These are phyloP conservation scores for Phyllosticta capitalensis DNA, from an alignment of 2,329 filamentous ascomycete genomes.

Conservation along the genomic window DNA sequence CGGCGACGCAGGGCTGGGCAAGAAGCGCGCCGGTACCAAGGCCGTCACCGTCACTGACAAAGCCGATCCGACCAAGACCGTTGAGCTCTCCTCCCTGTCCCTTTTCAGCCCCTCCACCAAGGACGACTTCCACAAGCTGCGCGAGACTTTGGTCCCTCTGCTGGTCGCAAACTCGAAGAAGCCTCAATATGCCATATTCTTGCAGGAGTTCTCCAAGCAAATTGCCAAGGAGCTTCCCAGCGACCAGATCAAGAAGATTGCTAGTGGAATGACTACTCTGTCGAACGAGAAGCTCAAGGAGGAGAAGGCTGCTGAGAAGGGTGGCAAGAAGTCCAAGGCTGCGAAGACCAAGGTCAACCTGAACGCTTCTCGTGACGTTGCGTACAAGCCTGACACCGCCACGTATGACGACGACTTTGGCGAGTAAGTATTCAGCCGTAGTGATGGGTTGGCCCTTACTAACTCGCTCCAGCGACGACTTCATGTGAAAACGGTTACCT, in stretches of 20 bases:
- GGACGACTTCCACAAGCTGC: conserved; percentile 71
- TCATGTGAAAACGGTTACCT: conserved; percentile 24
- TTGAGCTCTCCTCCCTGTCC: conserved; percentile 71
- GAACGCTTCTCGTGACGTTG: conserved; percentile 53
- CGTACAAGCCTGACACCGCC: conserved; percentile 55
- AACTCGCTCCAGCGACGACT: conserved; percentile 25
- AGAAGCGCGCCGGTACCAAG: conserved; percentile 59
- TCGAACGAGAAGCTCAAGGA: conserved; percentile 98
- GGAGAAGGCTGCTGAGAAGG: conserved; percentile 89
- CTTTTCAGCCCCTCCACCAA: conserved; percentile 88
- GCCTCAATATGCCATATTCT: conserved; percentile 79
- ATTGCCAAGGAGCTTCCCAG: conserved; percentile 79
- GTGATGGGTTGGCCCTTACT: conserved; percentile 13
- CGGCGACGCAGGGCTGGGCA: conserved; percentile 33
- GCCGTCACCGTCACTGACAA: conserved; percentile 59
- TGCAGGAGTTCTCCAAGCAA: conserved; percentile 83
- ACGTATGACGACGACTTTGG: conserved; percentile 78
- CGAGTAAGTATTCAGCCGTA: conserved; percentile 52
- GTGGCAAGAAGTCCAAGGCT: conserved; percentile 93
- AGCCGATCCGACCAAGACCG: conserved; percentile 63
- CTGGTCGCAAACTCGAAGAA: conserved; percentile 70
- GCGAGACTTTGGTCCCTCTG: conserved; percentile 69
- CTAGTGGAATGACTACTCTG: conserved; percentile 76
- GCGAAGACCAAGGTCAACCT: conserved; percentile 89
- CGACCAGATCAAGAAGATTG: conserved; percentile 93